Base-by-base conservation (phyloP, 352 stramenopile genomes). In the Pythium rishiriense region DNA sequence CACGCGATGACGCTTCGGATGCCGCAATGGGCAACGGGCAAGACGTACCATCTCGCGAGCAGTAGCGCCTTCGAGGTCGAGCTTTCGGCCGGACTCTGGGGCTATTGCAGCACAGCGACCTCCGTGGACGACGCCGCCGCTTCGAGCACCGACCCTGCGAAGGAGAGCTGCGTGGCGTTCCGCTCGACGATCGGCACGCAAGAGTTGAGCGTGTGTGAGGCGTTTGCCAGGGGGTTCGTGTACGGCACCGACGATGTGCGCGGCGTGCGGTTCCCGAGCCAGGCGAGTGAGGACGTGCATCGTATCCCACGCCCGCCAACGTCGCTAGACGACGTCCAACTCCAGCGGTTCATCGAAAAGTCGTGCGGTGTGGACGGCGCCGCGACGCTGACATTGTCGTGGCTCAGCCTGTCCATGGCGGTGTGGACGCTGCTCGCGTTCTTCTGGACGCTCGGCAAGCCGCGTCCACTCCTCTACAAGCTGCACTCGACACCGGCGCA, bases 211-310 rank as follows among this genome's bases (percentile, higher is more conserved):
- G 64, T 55, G 10, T 72, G 64, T 26, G 58, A 72, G 17, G 64
- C 64, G 9, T 72, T 48, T n/a, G 28, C 51, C 7, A 31, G 64
- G 10, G 64, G 64, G 2, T 72, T 72, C 31, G 64, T 72, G 37
- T 72, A 72, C 39, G 64, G 64, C 51, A 66, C 58, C 11, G 64
- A 72, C 52, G 64, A 72, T 28, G 64, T 72, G 4, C 64, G 64
- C 26, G 64, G 64, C 25, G 59, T 72, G 22, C 51, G 25, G 15
- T 56, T 72, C 28, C 64, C 64, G 19, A 10, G 45, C 19, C 45
- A 42, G 5, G 50, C 33, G 7, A 50, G 28, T 22, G 51, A 63
- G 7, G 46, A 72, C 28, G 64, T 72, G 4, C 64, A 67, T 19
- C 64, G 64, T 17, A 72, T 72, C 28, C 47, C 54, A 11, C 64